Evolutionary conservation across 345 rosid genomes (phyloP).

Genomic region (Eucalyptus polyanthemos): DNA sequence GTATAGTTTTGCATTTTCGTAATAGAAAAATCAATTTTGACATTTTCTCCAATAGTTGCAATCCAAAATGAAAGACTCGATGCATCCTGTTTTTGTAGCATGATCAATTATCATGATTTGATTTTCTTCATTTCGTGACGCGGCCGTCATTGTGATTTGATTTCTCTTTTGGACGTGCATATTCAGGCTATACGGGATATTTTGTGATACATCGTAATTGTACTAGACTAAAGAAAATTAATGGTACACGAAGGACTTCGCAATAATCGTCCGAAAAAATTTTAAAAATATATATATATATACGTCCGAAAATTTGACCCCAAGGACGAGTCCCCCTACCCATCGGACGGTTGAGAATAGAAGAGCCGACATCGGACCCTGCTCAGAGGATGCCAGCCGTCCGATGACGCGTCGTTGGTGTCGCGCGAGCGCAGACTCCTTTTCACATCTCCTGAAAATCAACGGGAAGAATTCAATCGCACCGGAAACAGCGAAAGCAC

Average conservation of each 20-base stretch:
- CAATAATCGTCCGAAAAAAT: neutral
- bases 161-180: neutral
- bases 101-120: neutral
- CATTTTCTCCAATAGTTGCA: neutral
- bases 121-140: neutral
- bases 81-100: neutral
- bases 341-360: neutral
- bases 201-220: neutral
- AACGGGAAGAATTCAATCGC: neutral
- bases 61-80: neutral
- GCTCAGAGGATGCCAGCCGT: neutral
- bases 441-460: neutral
- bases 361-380: neutral
- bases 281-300: no score
- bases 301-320: neutral
- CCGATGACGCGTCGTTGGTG: neutral
- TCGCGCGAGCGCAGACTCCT: neutral
- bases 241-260: neutral
- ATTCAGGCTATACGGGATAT: neutral
- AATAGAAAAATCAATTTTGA: neutral
- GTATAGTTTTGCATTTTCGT: accelerated
- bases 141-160: neutral
- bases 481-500: neutral
- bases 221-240: neutral
- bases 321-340: neutral